Percentiles rank a stretch among this genome's conserved stretches.
These are phyloP conservation scores for Vicia sativa DNA, from an alignment of 306 rosid species.

Conservation along the genomic window DNA sequence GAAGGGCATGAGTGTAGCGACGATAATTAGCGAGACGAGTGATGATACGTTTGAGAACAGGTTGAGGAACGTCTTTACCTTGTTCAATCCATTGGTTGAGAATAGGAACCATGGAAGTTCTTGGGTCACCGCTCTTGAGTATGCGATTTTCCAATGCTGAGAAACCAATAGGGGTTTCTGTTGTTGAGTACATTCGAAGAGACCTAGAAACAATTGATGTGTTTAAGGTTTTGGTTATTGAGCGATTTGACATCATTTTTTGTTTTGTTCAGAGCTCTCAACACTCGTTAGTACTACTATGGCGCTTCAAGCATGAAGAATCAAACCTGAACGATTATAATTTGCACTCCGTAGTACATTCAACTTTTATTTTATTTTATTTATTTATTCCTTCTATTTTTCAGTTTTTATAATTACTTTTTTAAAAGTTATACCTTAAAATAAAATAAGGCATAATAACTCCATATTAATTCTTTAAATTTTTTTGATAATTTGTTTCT, in stretches of 20 bases:
- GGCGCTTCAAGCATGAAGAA: neutral
- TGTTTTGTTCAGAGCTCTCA: neutral
- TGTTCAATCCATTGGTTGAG: slow-evolving; percentile 65
- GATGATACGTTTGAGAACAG: slow-evolving; percentile 43
- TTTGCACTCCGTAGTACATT: too few species aligned
- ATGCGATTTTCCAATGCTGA: slow-evolving; percentile 40
- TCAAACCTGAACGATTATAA: neutral
- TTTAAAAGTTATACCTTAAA: too few species aligned
- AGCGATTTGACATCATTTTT: slow-evolving; percentile 43
- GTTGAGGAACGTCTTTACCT: slow-evolving; percentile 44
- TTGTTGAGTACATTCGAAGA: slow-evolving; percentile 19
- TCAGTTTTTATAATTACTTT: too few species aligned
- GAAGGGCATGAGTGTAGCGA: slow-evolving; percentile 72
- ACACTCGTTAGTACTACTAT: neutral
- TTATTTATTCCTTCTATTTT: too few species aligned
- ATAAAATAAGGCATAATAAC: too few species aligned
- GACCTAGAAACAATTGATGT: slow-evolving; percentile 28
- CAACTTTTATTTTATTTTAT: too few species aligned
- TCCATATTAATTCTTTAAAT: too few species aligned
- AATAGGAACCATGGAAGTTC: slow-evolving; percentile 44
- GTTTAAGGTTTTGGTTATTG: slow-evolving; percentile 37
- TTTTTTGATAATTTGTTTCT: too few species aligned
- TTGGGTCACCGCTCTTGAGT: slow-evolving; percentile 44
- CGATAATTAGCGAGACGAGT: slow-evolving; percentile 46
- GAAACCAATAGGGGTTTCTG: slow-evolving; percentile 30